Conservation (phyloP, 371 early-diverging fungal genomes). For the Apophysomyces variabilis region DNA sequence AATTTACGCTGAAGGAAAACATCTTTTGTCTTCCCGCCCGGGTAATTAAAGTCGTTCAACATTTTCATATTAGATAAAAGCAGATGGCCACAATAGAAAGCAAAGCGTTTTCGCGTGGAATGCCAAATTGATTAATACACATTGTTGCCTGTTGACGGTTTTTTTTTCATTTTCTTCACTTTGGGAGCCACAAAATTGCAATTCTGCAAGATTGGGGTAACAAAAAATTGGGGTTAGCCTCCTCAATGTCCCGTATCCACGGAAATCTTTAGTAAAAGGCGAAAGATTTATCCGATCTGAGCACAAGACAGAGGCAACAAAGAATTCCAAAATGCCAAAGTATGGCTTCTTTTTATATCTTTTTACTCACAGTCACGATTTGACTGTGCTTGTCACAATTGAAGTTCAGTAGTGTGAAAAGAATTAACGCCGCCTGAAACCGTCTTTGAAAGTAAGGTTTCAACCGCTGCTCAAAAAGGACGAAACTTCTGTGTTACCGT, state of each 20-base stretch:
- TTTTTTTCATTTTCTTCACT: slow-evolving; percentile 2
- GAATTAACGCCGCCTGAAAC: neutral
- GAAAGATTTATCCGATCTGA: slow-evolving; percentile 61
- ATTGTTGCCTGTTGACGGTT: too few species aligned
- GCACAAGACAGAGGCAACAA: slow-evolving; percentile 48
- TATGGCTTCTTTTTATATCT: slow-evolving; percentile 33
- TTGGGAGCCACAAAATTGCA: slow-evolving; percentile 1
- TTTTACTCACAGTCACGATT: slow-evolving; percentile 16
- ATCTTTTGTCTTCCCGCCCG: too few species aligned
- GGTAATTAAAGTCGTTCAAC: too few species aligned
- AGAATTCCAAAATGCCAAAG: slow-evolving; percentile 16
- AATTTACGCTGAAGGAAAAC: too few species aligned
- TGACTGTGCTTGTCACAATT: neutral
- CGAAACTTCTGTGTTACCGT: neutral
- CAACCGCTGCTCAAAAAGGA: neutral
- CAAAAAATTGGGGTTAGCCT: slow-evolving; percentile 54
- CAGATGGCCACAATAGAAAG: too few species aligned
- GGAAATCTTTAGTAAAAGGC: slow-evolving; percentile 64
- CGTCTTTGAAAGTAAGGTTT: neutral
- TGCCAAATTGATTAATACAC: too few species aligned
- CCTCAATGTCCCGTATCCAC: slow-evolving; percentile 52
- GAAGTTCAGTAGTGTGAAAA: neutral
- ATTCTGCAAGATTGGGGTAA: slow-evolving; percentile 15
- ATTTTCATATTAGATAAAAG: too few species aligned
- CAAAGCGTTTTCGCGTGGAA: too few species aligned